phyloP scores from a whole-genome alignment of 768 basidiomycete genomes.

The Hericium alpestre region DNA sequence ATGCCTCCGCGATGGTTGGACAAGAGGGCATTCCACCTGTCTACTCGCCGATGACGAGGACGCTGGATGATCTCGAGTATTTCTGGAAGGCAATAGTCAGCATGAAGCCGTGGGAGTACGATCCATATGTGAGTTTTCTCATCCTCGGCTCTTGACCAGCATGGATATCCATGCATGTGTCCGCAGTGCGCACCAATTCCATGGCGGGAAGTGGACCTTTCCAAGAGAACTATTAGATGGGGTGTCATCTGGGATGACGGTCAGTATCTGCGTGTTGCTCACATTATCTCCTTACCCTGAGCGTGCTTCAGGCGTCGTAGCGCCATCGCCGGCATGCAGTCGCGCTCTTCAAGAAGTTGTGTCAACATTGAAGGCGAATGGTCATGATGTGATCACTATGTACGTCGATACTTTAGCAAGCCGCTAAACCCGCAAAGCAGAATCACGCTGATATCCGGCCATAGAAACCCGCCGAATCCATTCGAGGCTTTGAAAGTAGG shows the following conservation, averaged over 20 bases:
- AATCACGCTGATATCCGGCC: neutral
- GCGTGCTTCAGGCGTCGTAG: slow-evolving; percentile 35
- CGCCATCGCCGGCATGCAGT: slow-evolving; percentile 47
- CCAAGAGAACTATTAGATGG: slow-evolving; percentile 4
- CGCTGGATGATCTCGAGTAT: slow-evolving; percentile 50
- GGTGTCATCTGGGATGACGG: slow-evolving; percentile 40
- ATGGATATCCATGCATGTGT: neutral
- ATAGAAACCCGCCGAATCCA: slow-evolving; percentile 34
- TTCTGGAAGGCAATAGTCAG: slow-evolving; percentile 54
- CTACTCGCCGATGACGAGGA: slow-evolving; percentile 51
- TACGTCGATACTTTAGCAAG: slow-evolving; percentile 6
- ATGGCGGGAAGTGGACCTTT: slow-evolving; percentile 17
- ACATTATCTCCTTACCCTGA: neutral
- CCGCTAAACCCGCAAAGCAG: neutral
- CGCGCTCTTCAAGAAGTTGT: slow-evolving; percentile 43
- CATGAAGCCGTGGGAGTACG: slow-evolving; percentile 59
- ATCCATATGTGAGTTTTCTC: slow-evolving; percentile 30
- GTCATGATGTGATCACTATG: slow-evolving; percentile 47
- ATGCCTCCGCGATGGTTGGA: slow-evolving; percentile 35
- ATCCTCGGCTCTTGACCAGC: neutral
- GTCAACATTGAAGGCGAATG: slow-evolving; percentile 30
- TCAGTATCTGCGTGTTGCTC: slow-evolving; percentile 17
- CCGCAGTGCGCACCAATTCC: slow-evolving; percentile 25
- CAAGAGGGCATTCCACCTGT: slow-evolving; percentile 46
- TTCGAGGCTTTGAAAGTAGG: slow-evolving; percentile 42